phyloP scores from a whole-genome alignment of 441 rosid species.

The Rhodomyrtus psidioides region DNA sequence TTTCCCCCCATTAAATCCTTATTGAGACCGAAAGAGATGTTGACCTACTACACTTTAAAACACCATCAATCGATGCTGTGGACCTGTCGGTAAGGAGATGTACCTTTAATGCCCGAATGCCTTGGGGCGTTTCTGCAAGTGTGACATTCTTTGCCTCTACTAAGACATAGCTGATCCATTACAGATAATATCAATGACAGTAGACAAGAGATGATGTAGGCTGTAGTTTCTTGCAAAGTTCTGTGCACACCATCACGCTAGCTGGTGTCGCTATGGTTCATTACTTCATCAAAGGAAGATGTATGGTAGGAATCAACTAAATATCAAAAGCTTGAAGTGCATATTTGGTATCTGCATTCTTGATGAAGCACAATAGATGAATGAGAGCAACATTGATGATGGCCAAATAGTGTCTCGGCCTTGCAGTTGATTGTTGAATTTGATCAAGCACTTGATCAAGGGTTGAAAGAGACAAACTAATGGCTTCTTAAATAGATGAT shows the following conservation, averaged over 20 bases:
- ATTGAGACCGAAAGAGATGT: not conserved
- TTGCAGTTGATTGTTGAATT: not conserved
- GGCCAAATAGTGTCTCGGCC: not conserved
- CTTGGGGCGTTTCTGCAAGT: not conserved
- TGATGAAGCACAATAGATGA: not conserved
- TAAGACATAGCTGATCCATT: not conserved
- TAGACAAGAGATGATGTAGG: not conserved
- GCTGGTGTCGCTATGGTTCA: not conserved
- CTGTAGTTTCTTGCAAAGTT: not conserved
- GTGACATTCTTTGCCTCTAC: not conserved
- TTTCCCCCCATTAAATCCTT: too few relatives aligned
- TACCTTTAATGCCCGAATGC: not conserved
- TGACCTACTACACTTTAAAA: not conserved
- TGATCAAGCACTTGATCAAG: not conserved
- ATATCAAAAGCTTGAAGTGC: not conserved
- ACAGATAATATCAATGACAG: not conserved
- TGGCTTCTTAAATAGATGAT: not conserved
- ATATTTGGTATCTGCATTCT: not conserved
- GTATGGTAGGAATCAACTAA: not conserved
- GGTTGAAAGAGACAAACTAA: not conserved
- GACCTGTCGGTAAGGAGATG: not conserved
- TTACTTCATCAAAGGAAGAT: not conserved
- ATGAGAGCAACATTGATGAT: not conserved
- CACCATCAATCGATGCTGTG: too few relatives aligned
- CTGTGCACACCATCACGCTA: not conserved